Percentiles rank a stretch among this genome's conserved stretches.
Conservation (phyloP, 2,329 filamentous ascomycete genomes). For the Pseudocercospora crystallina region DNA sequence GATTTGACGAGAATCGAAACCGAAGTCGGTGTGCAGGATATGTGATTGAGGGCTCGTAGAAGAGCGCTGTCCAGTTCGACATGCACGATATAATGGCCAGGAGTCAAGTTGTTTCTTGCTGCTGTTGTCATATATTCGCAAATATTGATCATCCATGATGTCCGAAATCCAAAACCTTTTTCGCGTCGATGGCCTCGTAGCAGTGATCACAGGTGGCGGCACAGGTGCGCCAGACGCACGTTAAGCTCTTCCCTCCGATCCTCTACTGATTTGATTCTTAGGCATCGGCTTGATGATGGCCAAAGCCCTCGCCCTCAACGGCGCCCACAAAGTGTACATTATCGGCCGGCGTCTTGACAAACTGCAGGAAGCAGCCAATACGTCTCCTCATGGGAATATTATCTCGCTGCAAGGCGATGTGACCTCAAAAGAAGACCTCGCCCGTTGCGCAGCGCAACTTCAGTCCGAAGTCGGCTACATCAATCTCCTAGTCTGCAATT, state of each 20-base stretch:
- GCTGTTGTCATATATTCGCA: too few relatives aligned
- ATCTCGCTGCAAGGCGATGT: slow-evolving; percentile 47
- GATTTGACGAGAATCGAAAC: too few relatives aligned
- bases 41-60: too few relatives aligned
- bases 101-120: too few relatives aligned
- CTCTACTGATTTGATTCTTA: too few relatives aligned
- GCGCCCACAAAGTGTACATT: slow-evolving; percentile 54
- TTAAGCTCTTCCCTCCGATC: too few relatives aligned
- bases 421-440: slow-evolving; percentile 42
- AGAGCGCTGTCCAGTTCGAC: too few relatives aligned
- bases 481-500: slow-evolving; percentile 10
- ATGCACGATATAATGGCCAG: too few relatives aligned
- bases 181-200: slow-evolving; percentile 52
- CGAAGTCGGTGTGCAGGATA: too few relatives aligned
- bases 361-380: slow-evolving; percentile 45
- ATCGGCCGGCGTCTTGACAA: slow-evolving; percentile 48
- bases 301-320: slow-evolving; percentile 45
- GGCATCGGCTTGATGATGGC: slow-evolving; percentile 45
- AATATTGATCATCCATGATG: neutral
- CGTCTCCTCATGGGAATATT: slow-evolving; percentile 37
- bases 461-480: slow-evolving; percentile 36
- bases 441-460: slow-evolving; percentile 40
- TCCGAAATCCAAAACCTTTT: slow-evolving; percentile 33
- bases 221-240: too few relatives aligned
- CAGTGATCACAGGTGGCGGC: slow-evolving; percentile 55